Evolutionary conservation across 2,329 filamentous ascomycete species (phyloP), one percentile per base, ranked within the genome.

Genomic region (Hypoxylon sp.): DNA sequence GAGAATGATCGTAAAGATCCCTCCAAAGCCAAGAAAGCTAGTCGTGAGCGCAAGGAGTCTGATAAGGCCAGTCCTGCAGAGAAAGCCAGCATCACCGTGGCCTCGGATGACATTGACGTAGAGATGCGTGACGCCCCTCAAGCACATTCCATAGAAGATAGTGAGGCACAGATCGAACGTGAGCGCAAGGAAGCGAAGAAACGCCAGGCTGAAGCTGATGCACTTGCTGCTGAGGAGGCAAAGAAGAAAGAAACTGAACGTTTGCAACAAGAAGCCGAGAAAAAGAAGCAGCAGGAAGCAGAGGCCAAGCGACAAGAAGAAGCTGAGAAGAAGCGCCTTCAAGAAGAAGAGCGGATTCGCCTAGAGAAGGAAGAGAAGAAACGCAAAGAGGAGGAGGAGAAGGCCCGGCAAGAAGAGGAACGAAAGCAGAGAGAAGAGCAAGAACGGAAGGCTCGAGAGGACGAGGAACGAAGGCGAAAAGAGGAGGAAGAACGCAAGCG

Each of bases 101-200:
- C 88, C 71, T 85, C 85, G 0, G 87, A 89, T 67, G 86, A 88
- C 60, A 75, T 80, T 1, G 87, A 89, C 60, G 75, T 87, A 7
- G 85, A 87, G 19, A 89, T 89, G 87, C 80, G 79, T 1, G 87
- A 89, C 68, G 82, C 81, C 13, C 72, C 70, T 1, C 79, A 56
- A 3, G 76, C 75, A 42, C 74, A 75, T 17, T 69, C 35, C 60
- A 71, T 42, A 53, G 76, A 75, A 17, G 77, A 77, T 7, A 70
- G 71, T 4, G 77, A 78, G 29, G 68, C 72, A 3, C 79, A 74
- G 54, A 39, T 76, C 13, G 75, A 79, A 35, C 82, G 78, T 63
- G 81, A 79, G 52, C 79, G 76, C 62, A 81, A 78, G 67, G 79
- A 78, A 55, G 75, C 75, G 67, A 81, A 77, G 73, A 78, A 68